A percentile compares a stretch with the other conserved stretches of the same genome.
Evolutionary conservation across 306 rosid species (phyloP).

Genomic region (Dicorynia guianensis): DNA sequence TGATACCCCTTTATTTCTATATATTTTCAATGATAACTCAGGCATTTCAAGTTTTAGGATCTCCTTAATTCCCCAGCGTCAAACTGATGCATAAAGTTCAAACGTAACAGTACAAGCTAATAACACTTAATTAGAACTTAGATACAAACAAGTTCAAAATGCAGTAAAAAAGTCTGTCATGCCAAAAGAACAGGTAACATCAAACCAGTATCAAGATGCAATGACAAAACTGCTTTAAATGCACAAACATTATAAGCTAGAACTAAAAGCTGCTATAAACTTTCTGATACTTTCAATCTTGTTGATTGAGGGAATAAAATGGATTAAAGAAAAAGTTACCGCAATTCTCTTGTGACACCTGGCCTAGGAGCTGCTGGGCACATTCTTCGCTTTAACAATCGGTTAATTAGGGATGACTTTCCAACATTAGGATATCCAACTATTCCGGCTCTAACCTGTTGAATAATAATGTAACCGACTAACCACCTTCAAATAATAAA

Average conservation of each 20-base stretch:
- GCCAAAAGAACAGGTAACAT: too few species aligned
- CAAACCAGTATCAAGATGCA: neutral
- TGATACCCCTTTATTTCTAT: neutral
- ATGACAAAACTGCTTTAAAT: neutral
- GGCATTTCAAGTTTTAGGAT: neutral
- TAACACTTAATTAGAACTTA: constrained; percentile 13
- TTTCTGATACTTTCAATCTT: constrained; percentile 21
- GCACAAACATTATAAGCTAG: neutral
- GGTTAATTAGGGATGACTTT: constrained; percentile 88
- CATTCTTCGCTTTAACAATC: constrained; percentile 84
- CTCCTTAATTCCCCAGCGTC: neutral
- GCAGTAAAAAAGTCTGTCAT: too few species aligned
- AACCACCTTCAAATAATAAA: constrained; percentile 9
- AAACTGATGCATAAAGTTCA: neutral
- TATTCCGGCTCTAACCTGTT: constrained; percentile 95
- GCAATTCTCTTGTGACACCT: constrained; percentile 89
- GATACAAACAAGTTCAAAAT: neutral
- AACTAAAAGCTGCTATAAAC: neutral
- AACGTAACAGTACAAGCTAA: neutral
- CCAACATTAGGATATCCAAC: constrained; percentile 99
- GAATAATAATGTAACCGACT: neutral
- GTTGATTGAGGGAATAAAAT: neutral
- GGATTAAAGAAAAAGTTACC: constrained; percentile 43
- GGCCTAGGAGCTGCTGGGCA: constrained; percentile 98
- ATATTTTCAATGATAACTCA: neutral